Evolutionary conservation across 495 filamentous ascomycete genomes (phyloP).

Genomic region (Ramalina intermedia): DNA sequence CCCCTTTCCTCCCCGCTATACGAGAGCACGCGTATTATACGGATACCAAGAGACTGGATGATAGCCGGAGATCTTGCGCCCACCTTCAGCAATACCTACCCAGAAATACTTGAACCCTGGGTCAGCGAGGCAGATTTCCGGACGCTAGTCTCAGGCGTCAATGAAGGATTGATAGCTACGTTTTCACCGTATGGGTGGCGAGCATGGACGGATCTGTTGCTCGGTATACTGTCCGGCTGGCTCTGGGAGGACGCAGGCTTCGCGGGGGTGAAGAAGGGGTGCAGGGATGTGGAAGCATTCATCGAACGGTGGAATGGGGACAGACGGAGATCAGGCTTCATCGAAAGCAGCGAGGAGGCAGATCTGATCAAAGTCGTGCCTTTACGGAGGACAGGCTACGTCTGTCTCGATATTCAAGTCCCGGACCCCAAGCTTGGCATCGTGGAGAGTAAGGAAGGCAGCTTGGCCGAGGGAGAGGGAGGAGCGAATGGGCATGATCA

Average conservation of each 20-base stretch:
- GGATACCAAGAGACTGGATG: constrained; percentile 84
- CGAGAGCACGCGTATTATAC: constrained; percentile 71
- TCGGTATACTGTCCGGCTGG: constrained; percentile 78
- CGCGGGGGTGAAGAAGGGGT: constrained; percentile 51
- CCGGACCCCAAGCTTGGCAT: constrained; percentile 60
- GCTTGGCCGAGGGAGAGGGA: not conserved
- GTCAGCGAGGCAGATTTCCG: constrained; percentile 72
- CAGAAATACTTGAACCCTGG: constrained; percentile 81
- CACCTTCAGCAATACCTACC: constrained; percentile 85
- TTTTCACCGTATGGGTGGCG: constrained; percentile 57
- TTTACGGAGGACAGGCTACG: constrained; percentile 69
- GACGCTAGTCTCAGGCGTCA: constrained; percentile 60
- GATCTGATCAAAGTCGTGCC: constrained; percentile 57
- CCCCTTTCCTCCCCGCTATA: constrained; percentile 60
- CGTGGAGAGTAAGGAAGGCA: constrained; percentile 15
- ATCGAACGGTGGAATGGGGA: constrained; percentile 69
- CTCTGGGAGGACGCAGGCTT: constrained; percentile 82
- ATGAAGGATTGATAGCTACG: constrained; percentile 50
- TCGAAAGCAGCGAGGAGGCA: constrained; percentile 33
- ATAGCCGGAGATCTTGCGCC: constrained; percentile 80
- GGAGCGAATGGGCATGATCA: not conserved
- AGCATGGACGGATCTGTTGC: constrained; percentile 49
- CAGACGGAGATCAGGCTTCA: constrained; percentile 32
- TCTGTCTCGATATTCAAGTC: constrained; percentile 80
- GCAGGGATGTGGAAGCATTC: constrained; percentile 55